These are phyloP conservation scores for Litsea cubeba DNA, from an alignment of 164 flowering plant genomes.

Conservation along the genomic window DNA sequence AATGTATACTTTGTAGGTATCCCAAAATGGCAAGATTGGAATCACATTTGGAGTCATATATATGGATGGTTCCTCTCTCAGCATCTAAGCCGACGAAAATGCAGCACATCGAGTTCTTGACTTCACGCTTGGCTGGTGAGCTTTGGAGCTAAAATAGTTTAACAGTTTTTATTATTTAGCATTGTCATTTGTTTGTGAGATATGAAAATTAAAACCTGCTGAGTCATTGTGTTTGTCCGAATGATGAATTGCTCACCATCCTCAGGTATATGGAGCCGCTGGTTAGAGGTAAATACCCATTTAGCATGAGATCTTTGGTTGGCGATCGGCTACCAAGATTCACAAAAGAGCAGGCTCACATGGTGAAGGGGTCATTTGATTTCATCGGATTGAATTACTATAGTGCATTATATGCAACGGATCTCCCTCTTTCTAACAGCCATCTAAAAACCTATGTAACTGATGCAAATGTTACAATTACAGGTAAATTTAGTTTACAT, in stretches of 20 bases:
- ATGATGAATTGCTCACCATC: background rate
- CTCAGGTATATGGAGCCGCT: constrained; percentile 16
- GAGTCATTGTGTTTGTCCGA: background rate
- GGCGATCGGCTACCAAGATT: constrained; percentile 9
- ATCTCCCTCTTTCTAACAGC: background rate
- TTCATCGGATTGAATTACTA: constrained; percentile 11
- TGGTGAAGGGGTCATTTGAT: constrained; percentile 15
- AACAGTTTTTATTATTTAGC: too few species aligned
- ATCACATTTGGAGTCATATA: constrained; percentile 32
- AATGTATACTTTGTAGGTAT: constrained; percentile 24
- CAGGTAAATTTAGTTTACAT: background rate
- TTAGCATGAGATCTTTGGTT: background rate
- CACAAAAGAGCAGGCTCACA: constrained; percentile 1
- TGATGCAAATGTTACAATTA: background rate
- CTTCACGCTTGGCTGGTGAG: constrained; percentile 44
- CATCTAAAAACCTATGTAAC: background rate
- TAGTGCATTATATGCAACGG: background rate
- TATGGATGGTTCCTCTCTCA: constrained; percentile 43
- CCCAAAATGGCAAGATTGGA: constrained; percentile 62
- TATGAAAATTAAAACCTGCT: too few species aligned
- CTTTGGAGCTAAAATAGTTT: background rate
- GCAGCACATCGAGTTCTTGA: constrained; percentile 55
- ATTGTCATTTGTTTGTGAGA: too few species aligned
- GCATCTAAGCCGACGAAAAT: constrained; percentile 8
- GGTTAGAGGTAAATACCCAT: constrained; percentile 6